A percentile compares a stretch with the other conserved stretches of the same genome.
phyloP scores from a whole-genome alignment of 2,329 filamentous ascomycete species.

The Myriosclerotinia scirpicola region DNA sequence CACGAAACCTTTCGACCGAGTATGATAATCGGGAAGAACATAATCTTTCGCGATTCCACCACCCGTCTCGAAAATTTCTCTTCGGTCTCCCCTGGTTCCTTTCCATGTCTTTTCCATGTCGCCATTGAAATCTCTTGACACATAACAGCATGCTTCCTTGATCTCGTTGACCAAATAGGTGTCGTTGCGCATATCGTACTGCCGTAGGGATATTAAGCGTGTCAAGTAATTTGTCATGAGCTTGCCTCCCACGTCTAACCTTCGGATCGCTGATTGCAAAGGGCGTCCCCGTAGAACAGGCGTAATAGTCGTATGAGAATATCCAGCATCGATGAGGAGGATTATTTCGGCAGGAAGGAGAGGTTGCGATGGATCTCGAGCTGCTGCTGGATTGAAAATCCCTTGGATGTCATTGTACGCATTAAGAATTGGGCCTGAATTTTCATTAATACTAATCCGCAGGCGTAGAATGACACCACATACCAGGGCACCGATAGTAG shows the following conservation, averaged over 20 bases:
- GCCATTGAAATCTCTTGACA: conserved; percentile 70
- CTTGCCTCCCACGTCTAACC: conserved; percentile 90
- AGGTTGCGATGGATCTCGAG: conserved; percentile 46
- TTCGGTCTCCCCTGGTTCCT: conserved; percentile 61
- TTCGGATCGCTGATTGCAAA: conserved; percentile 75
- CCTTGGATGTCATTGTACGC: conserved; percentile 77
- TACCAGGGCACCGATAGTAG: conserved; percentile 75
- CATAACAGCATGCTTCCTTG: conserved; percentile 86
- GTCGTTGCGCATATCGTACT: conserved; percentile 95
- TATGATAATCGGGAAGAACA: conserved; percentile 78
- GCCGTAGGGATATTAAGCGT: conserved; percentile 81
- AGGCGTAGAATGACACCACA: conserved; percentile 31
- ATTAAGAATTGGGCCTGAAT: conserved; percentile 68
- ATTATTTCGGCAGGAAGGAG: conserved; percentile 71
- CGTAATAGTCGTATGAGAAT: conserved; percentile 89
- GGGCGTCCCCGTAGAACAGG: conserved; percentile 80
- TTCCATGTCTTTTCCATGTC: conserved; percentile 88
- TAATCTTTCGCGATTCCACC: conserved; percentile 81
- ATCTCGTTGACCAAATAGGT: conserved; percentile 93
- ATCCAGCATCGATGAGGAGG: conserved; percentile 87
- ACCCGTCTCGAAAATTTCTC: conserved; percentile 48
- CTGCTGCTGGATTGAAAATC: conserved; percentile 60
- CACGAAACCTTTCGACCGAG: conserved; percentile 62
- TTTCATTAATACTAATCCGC: conserved; percentile 23
- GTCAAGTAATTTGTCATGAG: conserved; percentile 91